Evolutionary conservation across 495 filamentous ascomycete genomes (phyloP), one percentile per base, ranked within the genome.

Genomic region (Oidiodendron maius): DNA sequence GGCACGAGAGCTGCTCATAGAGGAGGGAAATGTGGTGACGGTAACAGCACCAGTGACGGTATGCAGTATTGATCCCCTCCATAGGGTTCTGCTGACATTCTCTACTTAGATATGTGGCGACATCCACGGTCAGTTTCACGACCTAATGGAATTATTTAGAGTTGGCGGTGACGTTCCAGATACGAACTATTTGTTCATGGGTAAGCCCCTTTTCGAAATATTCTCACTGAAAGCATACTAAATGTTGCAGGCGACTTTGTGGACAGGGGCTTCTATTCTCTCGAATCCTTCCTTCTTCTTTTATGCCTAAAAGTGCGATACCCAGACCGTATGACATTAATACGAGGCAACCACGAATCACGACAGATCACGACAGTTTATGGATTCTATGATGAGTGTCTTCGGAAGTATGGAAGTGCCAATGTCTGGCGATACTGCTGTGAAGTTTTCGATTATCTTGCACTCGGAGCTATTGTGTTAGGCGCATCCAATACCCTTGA

Each of bases 351-450:
- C 61, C 93, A 98, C 71, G 93, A 98, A 63, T 96, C 90, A 10
- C 79, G 93, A 30, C 93, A 98, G 61, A 98, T 98, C 61, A 98
- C 93, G 17, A 94, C 87, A 4, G 93, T 98, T 23, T 98, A 98
- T 64, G 93, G 93, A 40, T 98, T 98, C 72, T 98, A 98, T 71
- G 93, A 98, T 59, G 93, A 98, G 63, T 98, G 93, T 59, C 74
- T 96, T 43, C 84, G 94, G 34, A 98, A 98, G 69, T 98, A 98
- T 61, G 93, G 93, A 44, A 93, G 78, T 64, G 93, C 93, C 15
- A 98, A 96, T 54, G 93, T 98, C 1, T 98, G 93, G 93, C 78
- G 91, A 41, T 95, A 98, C 63, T 98, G 93, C 71, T 97, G 93
- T 67, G 93, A 98, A 64, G 89, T 97, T 2, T 98, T 98, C 62